Evolutionary conservation across 305 asterid species (phyloP), one percentile per base, ranked within the genome.

Genomic region (Fraxinus ornus): DNA sequence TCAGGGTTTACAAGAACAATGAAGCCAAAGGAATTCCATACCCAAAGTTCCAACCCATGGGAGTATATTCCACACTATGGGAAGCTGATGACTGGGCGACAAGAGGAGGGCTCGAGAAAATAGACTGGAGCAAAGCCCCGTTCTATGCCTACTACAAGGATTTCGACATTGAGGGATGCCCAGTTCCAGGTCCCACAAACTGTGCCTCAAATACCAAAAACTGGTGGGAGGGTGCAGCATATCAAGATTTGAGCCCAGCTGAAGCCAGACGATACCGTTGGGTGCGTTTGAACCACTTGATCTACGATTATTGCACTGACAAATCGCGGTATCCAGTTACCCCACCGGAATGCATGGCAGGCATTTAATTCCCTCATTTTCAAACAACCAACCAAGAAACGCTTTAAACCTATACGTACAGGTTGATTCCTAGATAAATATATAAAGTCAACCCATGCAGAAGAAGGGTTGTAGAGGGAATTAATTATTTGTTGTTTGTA

Each of bases 11-110:
- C 91, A 91, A 90, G 87, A 93, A 93, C 89, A 88, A 91, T 83
- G 94, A 91, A 81, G 94, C 89, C 4, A 85, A 52, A 80, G 97
- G 97, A n/a, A 71, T 93, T 7, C 91, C 94, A 8, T 93, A 44
- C 90, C 97, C 96, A 0, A 91, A 88, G 66, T 19, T 10, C 66
- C 97, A 93, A 47, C 92, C 97, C 1, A 93, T 93, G 97, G 92
- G 92, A 66, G 72, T 92, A 0, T 91, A 84, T 75, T 93, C 97
- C 22, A 93, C 94, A 3, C 87, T 93, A 15, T 93, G 96, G 97
- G 94, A 93, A 82, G 97, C 97, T 1, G 96, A 93, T 4, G 96
- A 93, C 77, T 93, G 97, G 97, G 96, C 97, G 0, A 93, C 97
- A 0, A 86, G 97, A 66, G 97, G 97, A 15, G 97, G 97, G 0